A percentile compares a stretch with the other conserved stretches of the same genome.
Conservation (phyloP, 306 rosid genomes). For the Prinsepia uniflora region DNA sequence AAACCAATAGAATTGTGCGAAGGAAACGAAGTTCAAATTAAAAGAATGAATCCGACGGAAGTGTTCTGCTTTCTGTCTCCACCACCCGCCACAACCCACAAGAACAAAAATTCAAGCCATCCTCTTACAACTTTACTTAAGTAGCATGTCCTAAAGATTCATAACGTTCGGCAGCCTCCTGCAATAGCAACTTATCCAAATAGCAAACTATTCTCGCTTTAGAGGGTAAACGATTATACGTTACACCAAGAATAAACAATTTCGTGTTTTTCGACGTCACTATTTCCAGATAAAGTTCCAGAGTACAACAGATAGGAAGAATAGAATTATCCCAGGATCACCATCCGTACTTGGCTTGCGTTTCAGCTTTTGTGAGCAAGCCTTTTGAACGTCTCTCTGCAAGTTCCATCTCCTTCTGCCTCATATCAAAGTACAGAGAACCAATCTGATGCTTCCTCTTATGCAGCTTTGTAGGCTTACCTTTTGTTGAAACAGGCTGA, state of each 20-base stretch:
- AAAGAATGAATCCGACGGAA: too few relatives aligned
- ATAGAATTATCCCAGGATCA: slow-evolving; percentile 35
- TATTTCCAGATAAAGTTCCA: slow-evolving; percentile 8
- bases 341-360: slow-evolving; percentile 98
- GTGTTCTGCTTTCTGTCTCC: too few relatives aligned
- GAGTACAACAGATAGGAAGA: slow-evolving; percentile 4
- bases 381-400: slow-evolving; percentile 82
- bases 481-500: slow-evolving; percentile 72
- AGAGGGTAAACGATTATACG: neutral
- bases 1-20: too few relatives aligned
- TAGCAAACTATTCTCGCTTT: neutral
- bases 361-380: slow-evolving; percentile 89
- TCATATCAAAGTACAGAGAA: slow-evolving; percentile 77
- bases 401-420: slow-evolving; percentile 80
- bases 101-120: too few relatives aligned
- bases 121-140: too few relatives aligned
- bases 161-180: slow-evolving; percentile 4
- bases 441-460: slow-evolving; percentile 98
- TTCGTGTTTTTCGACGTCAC: neutral
- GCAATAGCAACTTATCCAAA: neutral
- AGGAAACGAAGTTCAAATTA: too few relatives aligned
- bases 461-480: slow-evolving; percentile 83
- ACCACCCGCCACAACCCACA: too few relatives aligned
- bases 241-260: too few relatives aligned
- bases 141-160: neutral